Base-by-base conservation (phyloP, 164 flowering plant species). In the Dillenia suffruticosa region DNA sequence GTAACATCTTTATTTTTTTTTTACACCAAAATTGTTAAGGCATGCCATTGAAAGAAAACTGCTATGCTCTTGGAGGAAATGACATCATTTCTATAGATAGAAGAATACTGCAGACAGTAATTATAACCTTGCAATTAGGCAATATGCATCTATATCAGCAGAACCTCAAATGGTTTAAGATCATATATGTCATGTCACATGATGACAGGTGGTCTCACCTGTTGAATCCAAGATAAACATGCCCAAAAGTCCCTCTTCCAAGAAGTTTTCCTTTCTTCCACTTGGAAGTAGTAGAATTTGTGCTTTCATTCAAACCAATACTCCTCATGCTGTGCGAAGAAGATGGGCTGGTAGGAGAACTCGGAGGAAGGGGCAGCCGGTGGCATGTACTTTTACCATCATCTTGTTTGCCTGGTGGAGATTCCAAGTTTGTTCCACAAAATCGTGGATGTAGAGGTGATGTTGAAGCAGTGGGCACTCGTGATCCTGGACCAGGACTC, bases 231-330 rank as follows among this genome's bases (percentile, higher is more conserved):
- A 81, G 78, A 63, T 82, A 87, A 52, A 87, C 92, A 64, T 87
- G 92, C 51, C 92, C 92, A 76, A 87, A 87, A 17, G 84, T 84
- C 40, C 92, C 92, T 58, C 92, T 76, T 53, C 92, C 92, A 10
- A 87, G 80, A 51, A 87, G 83, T 73, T 66, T 79, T 22, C 92
- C 92, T 60, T 82, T 87, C 68, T 76, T 81, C 89, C 89, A 84
- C 47, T 74, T 81, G 14, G 87, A 78, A 9, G 64, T 19, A 47
- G 63, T 54, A 53, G 12, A 14, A 44, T 62, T 48, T 5, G 71
- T 40, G 55, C 58, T 65, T 48, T 84, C 87, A 45, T 46, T 8
- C 32, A 24, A 57, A 15, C 66, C 75, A 54, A 53, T 19, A 49
- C 64, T 69, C 64, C 82, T 75, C 10, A 71, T 46, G 55, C 49